Evolutionary conservation across 306 rosid genomes (phyloP), one percentile per base, ranked within the genome.

Genomic region (Trichosanthes cucumerina): DNA sequence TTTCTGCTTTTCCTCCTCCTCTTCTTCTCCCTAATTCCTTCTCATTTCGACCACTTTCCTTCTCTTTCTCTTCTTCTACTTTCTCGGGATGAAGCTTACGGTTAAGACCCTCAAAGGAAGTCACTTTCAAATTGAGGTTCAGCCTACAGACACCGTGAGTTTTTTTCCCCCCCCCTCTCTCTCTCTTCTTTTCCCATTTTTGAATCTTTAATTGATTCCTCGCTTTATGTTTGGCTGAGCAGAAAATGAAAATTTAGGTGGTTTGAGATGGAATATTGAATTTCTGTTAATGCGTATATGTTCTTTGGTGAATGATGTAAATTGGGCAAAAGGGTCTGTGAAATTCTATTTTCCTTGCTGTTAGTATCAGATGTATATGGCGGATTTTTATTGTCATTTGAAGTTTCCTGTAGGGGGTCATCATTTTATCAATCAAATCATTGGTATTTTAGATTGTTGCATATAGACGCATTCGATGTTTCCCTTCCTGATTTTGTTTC

Each of bases 101-200:
- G 98, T 94, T 0, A 94, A 94, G 88, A 94, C 97, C 79, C 81
- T 94, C 83, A 94, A 94, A 78, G 98, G 98, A 81, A 92, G 92
- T 78, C 96, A 94, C 84, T 94, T 94, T 47, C 93, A 94, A 89
- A 92, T 94, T 80, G 81, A 85, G 88, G 97, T 88, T 81, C 98
- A 88, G 66, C 91, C 96, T 62, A 80, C 89, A 38, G 96, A 92
- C 77, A 89, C 96, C 57, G 98, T 94, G 38, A 84, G 97, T 82
- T 47, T 36, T 72, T 24, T n/a, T n/a, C n/a, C n/a, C n/a, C n/a
- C n/a, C n/a, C n/a, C n/a, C 12, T 62, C 12, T 2, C 52, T 21
- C 0, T 19, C 26, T 36, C 54, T 23, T 49, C 4, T 18, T 14
- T 16, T 33, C 12, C 69, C 44, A 76, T 36, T 47, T 58, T 69